Percentiles rank a stretch among this genome's conserved stretches.
phyloP scores from a whole-genome alignment of 2,329 filamentous ascomycete genomes.

The Paecilomyces fulvus region DNA sequence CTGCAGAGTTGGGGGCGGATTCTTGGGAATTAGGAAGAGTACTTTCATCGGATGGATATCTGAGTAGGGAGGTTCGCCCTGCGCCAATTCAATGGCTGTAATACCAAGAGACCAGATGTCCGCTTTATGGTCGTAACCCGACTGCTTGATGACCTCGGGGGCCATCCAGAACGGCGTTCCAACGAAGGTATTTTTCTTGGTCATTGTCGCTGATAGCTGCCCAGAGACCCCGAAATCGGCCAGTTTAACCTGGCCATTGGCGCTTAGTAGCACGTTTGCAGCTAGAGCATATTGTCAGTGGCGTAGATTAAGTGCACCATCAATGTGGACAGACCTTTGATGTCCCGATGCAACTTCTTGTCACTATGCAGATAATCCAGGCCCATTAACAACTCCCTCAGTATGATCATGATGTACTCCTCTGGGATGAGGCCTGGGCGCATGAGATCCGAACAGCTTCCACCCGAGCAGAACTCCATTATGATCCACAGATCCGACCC shows the following conservation, averaged over 20 bases:
- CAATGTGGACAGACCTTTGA: constrained; percentile 62
- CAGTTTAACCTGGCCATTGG: constrained; percentile 91
- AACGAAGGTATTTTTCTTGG: constrained; percentile 98
- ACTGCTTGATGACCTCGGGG: constrained; percentile 96
- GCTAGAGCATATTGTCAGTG: constrained; percentile 43
- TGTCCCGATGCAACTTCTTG: constrained; percentile 92
- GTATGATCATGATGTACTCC: constrained; percentile 94
- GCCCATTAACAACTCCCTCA: constrained; percentile 80
- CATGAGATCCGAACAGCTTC: constrained; percentile 92
- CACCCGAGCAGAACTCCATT: constrained; percentile 98
- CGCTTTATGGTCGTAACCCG: constrained; percentile 93
- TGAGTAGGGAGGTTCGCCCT: constrained; percentile 87
- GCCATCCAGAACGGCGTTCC: constrained; percentile 99
- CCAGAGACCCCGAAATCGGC: constrained; percentile 97
- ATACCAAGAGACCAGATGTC: constrained; percentile 97
- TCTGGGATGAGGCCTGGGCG: constrained; percentile 86
- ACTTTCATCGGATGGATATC: constrained; percentile 99
- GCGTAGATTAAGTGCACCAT: background rate
- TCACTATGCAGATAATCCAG: constrained; percentile 89
- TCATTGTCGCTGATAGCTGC: constrained; percentile 95
- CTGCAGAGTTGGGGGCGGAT: constrained; percentile 71
- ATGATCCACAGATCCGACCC: constrained; percentile 97
- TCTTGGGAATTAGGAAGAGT: constrained; percentile 91
- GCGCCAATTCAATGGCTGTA: constrained; percentile 83
- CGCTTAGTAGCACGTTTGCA: constrained; percentile 81